Evolutionary conservation across 441 rosid genomes (phyloP).

Genomic region (Gossypium davidsonii): DNA sequence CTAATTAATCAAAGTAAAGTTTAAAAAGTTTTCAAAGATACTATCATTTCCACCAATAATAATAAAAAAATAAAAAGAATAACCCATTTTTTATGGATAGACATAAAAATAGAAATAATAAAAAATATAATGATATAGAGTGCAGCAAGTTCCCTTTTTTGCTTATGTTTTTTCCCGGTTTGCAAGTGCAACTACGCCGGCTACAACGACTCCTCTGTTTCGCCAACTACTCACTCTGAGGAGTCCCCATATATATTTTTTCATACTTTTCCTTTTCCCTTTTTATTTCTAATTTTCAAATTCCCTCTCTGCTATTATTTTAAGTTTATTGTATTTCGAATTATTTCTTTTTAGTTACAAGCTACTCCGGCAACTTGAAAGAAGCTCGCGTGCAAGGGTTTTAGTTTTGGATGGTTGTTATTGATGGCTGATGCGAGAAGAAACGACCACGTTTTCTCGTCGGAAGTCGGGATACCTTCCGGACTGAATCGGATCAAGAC

Average conservation of each 20-base stretch:
- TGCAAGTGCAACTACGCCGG: neutral
- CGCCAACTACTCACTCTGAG: neutral
- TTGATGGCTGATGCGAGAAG: constrained; percentile 34
- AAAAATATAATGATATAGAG: neutral
- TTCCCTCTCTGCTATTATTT: neutral
- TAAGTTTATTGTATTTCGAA: neutral
- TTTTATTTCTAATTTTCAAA: neutral
- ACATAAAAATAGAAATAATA: neutral
- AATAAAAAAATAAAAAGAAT: neutral
- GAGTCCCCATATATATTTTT: neutral
- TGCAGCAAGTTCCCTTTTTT: neutral
- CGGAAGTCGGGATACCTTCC: constrained; percentile 49
- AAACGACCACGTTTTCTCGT: constrained; percentile 22
- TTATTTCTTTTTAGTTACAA: neutral
- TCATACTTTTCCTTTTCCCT: too few species aligned
- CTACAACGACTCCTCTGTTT: neutral
- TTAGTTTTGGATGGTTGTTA: constrained; percentile 7
- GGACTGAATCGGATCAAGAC: constrained; percentile 81
- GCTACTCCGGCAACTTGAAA: neutral
- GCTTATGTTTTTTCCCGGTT: neutral
- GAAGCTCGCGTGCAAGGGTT: constrained; percentile 7
- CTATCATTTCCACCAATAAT: neutral
- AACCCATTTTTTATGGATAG: neutral
- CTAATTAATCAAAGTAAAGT: too few species aligned
- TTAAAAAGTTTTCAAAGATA: too few species aligned